Evolutionary conservation across 257 asterid genomes (phyloP).

Genomic region (Leonotis leonurus): DNA sequence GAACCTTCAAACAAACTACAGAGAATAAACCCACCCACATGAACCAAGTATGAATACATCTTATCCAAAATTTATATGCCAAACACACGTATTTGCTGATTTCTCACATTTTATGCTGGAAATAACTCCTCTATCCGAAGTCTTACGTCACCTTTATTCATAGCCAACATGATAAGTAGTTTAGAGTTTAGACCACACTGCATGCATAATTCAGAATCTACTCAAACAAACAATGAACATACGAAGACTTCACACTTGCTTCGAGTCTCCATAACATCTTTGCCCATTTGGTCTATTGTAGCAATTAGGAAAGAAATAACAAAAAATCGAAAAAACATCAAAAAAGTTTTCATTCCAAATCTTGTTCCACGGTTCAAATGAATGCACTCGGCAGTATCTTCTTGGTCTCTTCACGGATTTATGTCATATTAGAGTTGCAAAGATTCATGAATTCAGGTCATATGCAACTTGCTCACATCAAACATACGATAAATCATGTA

Average conservation of each 20-base stretch:
- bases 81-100: not conserved
- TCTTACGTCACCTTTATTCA: not conserved
- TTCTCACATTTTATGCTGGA: not conserved
- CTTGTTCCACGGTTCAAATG: not conserved
- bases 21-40: not conserved
- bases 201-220: not conserved
- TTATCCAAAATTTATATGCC: not conserved
- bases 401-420: not conserved
- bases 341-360: not conserved
- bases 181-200: not conserved
- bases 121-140: not conserved
- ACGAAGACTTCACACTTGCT: conserved; percentile 1
- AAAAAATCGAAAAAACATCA: not conserved
- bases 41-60: not conserved
- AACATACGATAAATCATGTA: conserved; percentile 6
- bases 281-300: not conserved
- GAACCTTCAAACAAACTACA: not conserved
- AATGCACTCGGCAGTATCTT: too few relatives aligned
- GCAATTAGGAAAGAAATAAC: not conserved
- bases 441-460: conserved; percentile 12
- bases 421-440: not conserved
- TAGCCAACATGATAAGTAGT: not conserved
- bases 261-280: not conserved
- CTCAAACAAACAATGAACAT: not conserved
- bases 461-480: conserved; percentile 9